Base-by-base conservation (phyloP, 176 grass and related monocot genomes). In the Ampelocalamus luodianensis region DNA sequence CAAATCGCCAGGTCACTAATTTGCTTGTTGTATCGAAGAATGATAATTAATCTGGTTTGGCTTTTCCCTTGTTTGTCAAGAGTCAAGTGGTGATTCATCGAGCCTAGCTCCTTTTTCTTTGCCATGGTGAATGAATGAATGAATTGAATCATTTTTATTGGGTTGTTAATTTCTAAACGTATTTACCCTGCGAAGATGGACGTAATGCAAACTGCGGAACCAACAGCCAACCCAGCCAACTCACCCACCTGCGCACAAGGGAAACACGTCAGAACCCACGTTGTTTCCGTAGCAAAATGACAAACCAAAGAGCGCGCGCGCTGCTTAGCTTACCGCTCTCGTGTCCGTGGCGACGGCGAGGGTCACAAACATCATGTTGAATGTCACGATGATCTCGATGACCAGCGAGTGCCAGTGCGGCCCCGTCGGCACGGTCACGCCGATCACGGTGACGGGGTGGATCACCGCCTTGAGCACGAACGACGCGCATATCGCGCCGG, bases 331-430 rank as follows among this genome's bases (percentile, higher is more conserved):
- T 22, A 92, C 93, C 79, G 93, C 93, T 90, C 87, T 99, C 0
- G 70, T 89, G 83, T 99, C 96, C 37, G 96, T 99, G 24, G 96
- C 96, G 23, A 99, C 96, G 11, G 96, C 96, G 60, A 91, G 88
- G 1, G 96, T 99, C 46, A 99, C 96, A 16, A 99, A 96, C 92
- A 99, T 99, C 96, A 99, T 99, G 91, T 91, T 93, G 84, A 99
- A 99, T 13, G 96, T 96, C 1, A 99, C 96, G 36, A 99, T 69
- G 37, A 92, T 15, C 87, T 99, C 96, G 36, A 89, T 88, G 78
- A 96, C 40, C 40, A 99, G 89, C 20, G 96, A 72, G 16, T 95
- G 94, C 88, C 86, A 87, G 49, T 87, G 83, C 14, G 93, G 84
- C 39, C 85, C 96, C 3, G 82, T 50, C 5, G 96, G 96, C 46